These are phyloP conservation scores for Pyrenochaeta sp. DNA, from an alignment of 2,329 filamentous ascomycete species.

Conservation along the genomic window DNA sequence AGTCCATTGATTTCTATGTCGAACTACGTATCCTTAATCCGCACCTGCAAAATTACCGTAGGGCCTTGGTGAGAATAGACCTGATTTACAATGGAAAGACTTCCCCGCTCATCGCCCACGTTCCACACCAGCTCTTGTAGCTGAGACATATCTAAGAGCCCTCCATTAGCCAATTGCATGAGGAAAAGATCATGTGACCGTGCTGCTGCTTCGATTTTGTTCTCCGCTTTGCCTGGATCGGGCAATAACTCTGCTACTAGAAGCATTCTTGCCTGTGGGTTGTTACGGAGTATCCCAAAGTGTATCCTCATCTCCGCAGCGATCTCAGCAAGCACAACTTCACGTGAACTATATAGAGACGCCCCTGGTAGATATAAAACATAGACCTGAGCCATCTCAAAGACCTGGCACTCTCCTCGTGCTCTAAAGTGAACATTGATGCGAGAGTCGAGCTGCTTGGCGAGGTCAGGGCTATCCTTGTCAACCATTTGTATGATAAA, in stretches of 20 bases:
- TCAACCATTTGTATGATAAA: slow-evolving; percentile 2
- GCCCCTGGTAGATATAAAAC: not conserved
- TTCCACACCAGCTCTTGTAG: slow-evolving; percentile 35
- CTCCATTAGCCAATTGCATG: slow-evolving; percentile 41
- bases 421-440: not conserved
- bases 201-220: slow-evolving; percentile 4
- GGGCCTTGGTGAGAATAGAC: not conserved
- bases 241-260: slow-evolving; percentile 33
- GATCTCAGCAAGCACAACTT: not conserved
- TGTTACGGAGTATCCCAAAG: slow-evolving; percentile 38
- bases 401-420: not conserved
- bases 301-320: slow-evolving; percentile 41
- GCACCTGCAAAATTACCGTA: not conserved
- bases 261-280: slow-evolving; percentile 33
- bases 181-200: slow-evolving; percentile 38
- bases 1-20: not conserved
- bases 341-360: not conserved
- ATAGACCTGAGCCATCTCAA: slow-evolving; percentile 17
- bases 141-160: slow-evolving; percentile 35
- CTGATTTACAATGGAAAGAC: slow-evolving; percentile 1
- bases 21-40: not conserved
- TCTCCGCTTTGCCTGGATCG: slow-evolving; percentile 6
- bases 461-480: not conserved
- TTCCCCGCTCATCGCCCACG: slow-evolving; percentile 23
- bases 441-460: not conserved